These are phyloP conservation scores for Fraxinus velutina DNA, from an alignment of 305 asterid species.

Conservation along the genomic window DNA sequence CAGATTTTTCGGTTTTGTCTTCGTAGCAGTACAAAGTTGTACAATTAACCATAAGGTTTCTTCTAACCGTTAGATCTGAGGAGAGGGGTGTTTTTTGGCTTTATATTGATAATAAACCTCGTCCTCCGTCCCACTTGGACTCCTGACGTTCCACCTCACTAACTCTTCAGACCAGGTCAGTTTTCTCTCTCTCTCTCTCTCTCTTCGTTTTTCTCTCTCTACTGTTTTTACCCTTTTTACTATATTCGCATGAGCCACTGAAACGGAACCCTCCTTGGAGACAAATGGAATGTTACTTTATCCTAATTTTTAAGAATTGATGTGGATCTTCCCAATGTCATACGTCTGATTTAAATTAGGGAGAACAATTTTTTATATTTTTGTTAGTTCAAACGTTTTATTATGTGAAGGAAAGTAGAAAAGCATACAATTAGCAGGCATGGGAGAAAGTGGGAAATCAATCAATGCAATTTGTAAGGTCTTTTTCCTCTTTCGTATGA, in stretches of 20 bases:
- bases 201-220: neutral
- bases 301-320: neutral
- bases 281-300: neutral
- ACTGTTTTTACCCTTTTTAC: neutral
- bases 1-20: slow-evolving; percentile 5
- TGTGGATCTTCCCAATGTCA: slow-evolving; percentile 4
- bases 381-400: neutral
- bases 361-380: neutral
- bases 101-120: slow-evolving; percentile 21
- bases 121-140: slow-evolving; percentile 33
- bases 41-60: slow-evolving; percentile 9
- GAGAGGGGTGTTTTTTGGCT: neutral
- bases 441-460: slow-evolving; percentile 7
- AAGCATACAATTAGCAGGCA: slow-evolving; percentile 3
- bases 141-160: slow-evolving; percentile 32
- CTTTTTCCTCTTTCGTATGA: neutral
- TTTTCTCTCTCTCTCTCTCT: slow-evolving; percentile 14
- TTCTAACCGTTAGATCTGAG: slow-evolving; percentile 23
- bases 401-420: neutral
- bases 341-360: slow-evolving; percentile 1
- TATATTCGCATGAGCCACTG: slow-evolving; percentile 6
- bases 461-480: neutral
- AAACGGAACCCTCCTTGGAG: neutral
- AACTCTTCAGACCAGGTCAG: slow-evolving; percentile 33
- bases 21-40: neutral